Evolutionary conservation across 2,329 filamentous ascomycete species (phyloP), one percentile per base, ranked within the genome.

Genomic region (Cercospora sp.): DNA sequence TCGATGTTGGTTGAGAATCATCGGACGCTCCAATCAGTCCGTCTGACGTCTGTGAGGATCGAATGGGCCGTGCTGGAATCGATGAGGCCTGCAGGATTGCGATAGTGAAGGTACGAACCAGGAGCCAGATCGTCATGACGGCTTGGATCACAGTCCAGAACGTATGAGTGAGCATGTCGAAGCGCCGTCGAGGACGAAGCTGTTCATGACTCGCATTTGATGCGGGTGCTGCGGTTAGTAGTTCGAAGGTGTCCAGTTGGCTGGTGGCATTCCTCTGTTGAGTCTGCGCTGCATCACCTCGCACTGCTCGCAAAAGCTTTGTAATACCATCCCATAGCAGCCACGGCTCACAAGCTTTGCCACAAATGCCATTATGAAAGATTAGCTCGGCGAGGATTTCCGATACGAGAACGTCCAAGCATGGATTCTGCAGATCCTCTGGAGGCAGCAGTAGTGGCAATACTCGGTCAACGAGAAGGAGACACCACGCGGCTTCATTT

Each of bases 311-410:
- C 68, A 87, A 85, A 69, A 90, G 80, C 77, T 94, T 96, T 72
- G 89, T 90, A 69, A 96, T 86, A 67, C 88, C 86, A 78, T 96
- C 93, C 87, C 91, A 97, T 72, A 98, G 80, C 75, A 97, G 86
- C 92, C 92, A 96, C 26, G 92, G 91, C 80, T 98, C 90, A 73
- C 91, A 93, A 48, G 91, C 85, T 78, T 91, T 96, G 75, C 90
- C 91, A 74, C 89, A 89, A 74, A 97, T 84, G 67, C 91, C 86
- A 73, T 92, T 93, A 70, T 92, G 92, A 71, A 99, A 84, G 70
- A 98, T 92, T 78, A 96, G 89, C 80, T 97, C 93, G 6, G 93
- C 92, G 69, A 98, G 85, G 72, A 98, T 91, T 80, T 97, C 93
- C 64, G 89, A 89, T 70, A 97, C 90, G 69, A 99, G 84, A 39